Base-by-base conservation (phyloP, 2,329 filamentous ascomycete species). In the Nemania bipapillata region DNA sequence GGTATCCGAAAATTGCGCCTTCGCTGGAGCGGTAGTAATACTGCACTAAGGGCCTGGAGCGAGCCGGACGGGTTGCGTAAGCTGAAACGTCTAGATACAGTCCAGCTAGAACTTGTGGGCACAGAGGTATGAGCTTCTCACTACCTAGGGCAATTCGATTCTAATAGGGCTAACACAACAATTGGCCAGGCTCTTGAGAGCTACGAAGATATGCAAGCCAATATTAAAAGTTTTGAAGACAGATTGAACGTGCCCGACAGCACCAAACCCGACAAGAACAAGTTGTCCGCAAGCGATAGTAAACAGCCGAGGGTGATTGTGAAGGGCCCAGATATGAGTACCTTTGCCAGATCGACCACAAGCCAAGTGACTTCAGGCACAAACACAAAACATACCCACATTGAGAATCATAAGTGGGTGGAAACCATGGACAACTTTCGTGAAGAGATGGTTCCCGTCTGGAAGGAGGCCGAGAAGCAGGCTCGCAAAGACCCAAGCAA, bases 141-240 rank as follows among this genome's bases (percentile, higher is more conserved):
- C n/a, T n/a, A n/a, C n/a, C n/a, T n/a, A n/a, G n/a, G n/a, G n/a
- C n/a, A n/a, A n/a, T n/a, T n/a, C n/a, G n/a, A n/a, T n/a, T n/a
- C n/a, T n/a, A n/a, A n/a, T n/a, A n/a, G n/a, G n/a, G n/a, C n/a
- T n/a, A n/a, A n/a, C n/a, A n/a, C n/a, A n/a, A n/a, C n/a, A n/a
- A n/a, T n/a, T n/a, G n/a, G n/a, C n/a, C n/a, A 58, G 55, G 37
- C 47, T 28, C 37, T 58, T 20, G 55, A 58, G 40, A 58, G 55
- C 15, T 45, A 30, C 22, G 37, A 47, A 3, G 55, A 58, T 15
- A 45, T 24, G 7, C 26, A 8, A 26, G 40, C 28, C 4, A 58
- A 55, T 35, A 49, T 58, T 11, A 30, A 3, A 15, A 58, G 40
- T 6, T 58, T 58, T 24, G 24, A 32, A 11, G 9, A 3, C 0